phyloP scores from a whole-genome alignment of 2,329 filamentous ascomycete genomes.

The Microcera coccophila region DNA sequence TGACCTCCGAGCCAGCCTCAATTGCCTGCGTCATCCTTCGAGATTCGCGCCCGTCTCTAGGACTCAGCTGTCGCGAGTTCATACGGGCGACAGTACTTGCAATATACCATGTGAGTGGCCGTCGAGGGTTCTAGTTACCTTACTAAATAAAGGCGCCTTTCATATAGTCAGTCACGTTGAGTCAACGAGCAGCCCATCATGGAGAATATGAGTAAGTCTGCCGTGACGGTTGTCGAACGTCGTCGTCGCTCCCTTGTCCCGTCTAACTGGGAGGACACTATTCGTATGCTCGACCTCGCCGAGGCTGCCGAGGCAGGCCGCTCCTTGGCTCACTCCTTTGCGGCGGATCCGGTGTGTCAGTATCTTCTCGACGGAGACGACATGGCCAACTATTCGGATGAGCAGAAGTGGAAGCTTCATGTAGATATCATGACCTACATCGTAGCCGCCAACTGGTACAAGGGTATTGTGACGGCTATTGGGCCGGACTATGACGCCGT shows the following conservation, averaged over 20 bases:
- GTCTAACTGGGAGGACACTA: constrained; percentile 48
- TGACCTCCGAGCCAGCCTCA: constrained; percentile 53
- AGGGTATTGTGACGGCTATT: constrained; percentile 69
- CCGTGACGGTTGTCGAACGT: constrained; percentile 29
- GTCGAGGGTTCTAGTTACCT: constrained; percentile 10
- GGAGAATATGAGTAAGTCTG: constrained; percentile 37
- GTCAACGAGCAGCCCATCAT: constrained; percentile 36
- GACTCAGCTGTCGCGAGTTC: constrained; percentile 51
- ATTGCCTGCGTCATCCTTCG: constrained; percentile 53
- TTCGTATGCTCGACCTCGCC: constrained; percentile 60
- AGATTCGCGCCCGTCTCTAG: constrained; percentile 56
- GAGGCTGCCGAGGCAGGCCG: constrained; percentile 69
- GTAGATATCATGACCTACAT: constrained; percentile 74
- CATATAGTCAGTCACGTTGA: constrained; percentile 19
- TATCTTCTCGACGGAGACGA: constrained; percentile 74
- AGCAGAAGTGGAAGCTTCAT: constrained; percentile 73
- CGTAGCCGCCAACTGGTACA: constrained; percentile 69
- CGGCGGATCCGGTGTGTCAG: constrained; percentile 66
- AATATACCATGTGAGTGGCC: constrained; percentile 45
- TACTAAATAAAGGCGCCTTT: constrained; percentile 24
- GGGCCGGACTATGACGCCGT: constrained; percentile 74
- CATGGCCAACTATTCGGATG: constrained; percentile 56
- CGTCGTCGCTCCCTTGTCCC: constrained; percentile 47
- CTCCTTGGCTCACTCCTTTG: constrained; percentile 74
- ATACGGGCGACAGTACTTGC: constrained; percentile 55